Evolutionary conservation across 2,329 filamentous ascomycete genomes (phyloP), one percentile per base, ranked within the genome.

Genomic region (Coniochaeta sp.): DNA sequence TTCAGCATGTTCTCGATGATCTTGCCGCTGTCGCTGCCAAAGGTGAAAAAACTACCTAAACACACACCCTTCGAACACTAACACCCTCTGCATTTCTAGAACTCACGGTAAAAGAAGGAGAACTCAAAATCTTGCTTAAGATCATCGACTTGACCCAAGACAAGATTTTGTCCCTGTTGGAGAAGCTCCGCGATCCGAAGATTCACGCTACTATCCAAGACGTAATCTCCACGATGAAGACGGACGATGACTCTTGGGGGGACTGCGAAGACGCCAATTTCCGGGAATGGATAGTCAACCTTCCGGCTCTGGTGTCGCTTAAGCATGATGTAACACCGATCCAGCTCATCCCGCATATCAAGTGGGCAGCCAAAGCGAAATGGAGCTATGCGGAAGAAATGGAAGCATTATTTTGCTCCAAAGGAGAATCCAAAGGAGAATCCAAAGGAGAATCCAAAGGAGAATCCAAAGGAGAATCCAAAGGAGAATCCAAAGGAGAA

Each of bases 351-450:
- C 38, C 38, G 17, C 38, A 40, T 40, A 40, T 67, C n/a, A 55
- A 47, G 43, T 67, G 65, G 65, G 64, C 64, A 19, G 54, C 61
- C 47, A 59, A 63, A 24, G 64, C 63, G 17, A 66, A 60, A 61
- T 62, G 57, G 57, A 34, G 26, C 31, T 64, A 65, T 60, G 40
- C 56, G 47, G 61, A 66, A 33, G 57, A 61, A 33, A 57, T 67
- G 26, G 57, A 60, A 58, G 16, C 44, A 31, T 63, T 63, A 17
- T 62, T 67, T 44, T 24, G 58, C 24, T 33, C 26, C 31, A 31
- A 60, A 50, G 16, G 47, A 17, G 22, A 50, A 50, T n/a, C n/a
- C n/a, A n/a, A n/a, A n/a, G n/a, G n/a, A n/a, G n/a, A n/a, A n/a
- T n/a, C n/a, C n/a, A n/a, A n/a, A n/a, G n/a, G n/a, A n/a, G n/a